Conservation (phyloP, 805 yeast species). For the Candida railenensis region DNA sequence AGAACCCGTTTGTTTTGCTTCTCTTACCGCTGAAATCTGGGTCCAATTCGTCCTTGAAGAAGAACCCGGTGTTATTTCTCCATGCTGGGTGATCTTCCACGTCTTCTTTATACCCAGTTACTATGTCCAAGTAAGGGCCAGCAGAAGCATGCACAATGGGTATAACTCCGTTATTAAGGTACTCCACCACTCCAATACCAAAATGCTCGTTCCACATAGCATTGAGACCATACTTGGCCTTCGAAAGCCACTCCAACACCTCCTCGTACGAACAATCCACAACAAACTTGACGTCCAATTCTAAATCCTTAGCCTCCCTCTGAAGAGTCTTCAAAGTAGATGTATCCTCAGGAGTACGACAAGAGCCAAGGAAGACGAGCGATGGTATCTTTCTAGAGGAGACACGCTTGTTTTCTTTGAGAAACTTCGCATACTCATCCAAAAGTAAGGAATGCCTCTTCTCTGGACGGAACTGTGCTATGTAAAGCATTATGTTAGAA, state of each 20-base stretch:
- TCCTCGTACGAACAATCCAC: constrained; percentile 72
- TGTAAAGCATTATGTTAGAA: constrained; percentile 44
- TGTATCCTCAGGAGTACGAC: constrained; percentile 68
- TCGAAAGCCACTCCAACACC: constrained; percentile 53
- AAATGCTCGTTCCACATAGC: constrained; percentile 99
- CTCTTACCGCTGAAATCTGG: constrained; percentile 54
- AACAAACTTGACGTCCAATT: constrained; percentile 49
- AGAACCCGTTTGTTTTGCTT: background rate
- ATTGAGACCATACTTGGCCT: constrained; percentile 75
- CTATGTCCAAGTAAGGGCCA: constrained; percentile 90
- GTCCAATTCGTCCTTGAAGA: constrained; percentile 68
- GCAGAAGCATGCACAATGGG: constrained; percentile 95
- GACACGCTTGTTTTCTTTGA: constrained; percentile 21
- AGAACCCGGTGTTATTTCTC: constrained; percentile 66
- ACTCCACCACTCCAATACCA: constrained; percentile 96
- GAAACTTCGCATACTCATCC: constrained; percentile 57
- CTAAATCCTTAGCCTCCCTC: constrained; percentile 31
- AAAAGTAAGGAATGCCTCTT: constrained; percentile 80
- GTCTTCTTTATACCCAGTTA: constrained; percentile 24
- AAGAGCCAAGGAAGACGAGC: constrained; percentile 79
- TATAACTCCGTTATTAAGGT: constrained; percentile 78
- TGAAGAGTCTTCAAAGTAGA: constrained; percentile 52
- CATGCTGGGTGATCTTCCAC: constrained; percentile 13
- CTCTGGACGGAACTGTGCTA: constrained; percentile 96
- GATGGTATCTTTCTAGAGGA: constrained; percentile 42